Conservation (phyloP, 2,329 filamentous ascomycete species). For the Pezicula radicicola region DNA sequence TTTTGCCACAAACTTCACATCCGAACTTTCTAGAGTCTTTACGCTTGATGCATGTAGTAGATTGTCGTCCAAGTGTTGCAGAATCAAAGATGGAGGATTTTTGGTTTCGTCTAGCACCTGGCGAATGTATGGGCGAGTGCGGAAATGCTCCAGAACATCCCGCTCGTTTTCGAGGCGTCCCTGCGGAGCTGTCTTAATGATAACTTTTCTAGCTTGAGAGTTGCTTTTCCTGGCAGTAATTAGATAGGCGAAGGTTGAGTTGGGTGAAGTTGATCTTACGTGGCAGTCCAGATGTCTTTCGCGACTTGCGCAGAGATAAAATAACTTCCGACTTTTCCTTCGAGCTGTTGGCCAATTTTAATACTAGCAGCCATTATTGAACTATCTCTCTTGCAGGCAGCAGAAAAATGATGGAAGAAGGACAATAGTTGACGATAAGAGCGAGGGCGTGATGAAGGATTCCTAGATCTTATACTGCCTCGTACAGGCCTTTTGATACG, state of each 20-base stretch:
- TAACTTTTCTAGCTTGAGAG: conserved; percentile 16
- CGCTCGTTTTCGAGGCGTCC: conserved; percentile 20
- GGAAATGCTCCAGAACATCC: conserved; percentile 19
- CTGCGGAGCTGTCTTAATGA: conserved; percentile 19
- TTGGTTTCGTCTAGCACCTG: conserved; percentile 20
- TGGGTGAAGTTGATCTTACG: conserved; percentile 15
- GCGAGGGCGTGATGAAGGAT: too few relatives aligned
- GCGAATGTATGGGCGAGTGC: conserved; percentile 14
- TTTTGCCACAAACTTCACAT: conserved; percentile 19
- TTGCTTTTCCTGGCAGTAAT: conserved; percentile 17
- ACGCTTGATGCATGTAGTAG: conserved; percentile 15
- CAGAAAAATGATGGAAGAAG: conserved; percentile 10
- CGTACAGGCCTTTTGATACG: too few relatives aligned
- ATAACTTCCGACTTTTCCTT: conserved; percentile 20
- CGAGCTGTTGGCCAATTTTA: conserved; percentile 17
- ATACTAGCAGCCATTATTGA: conserved; percentile 16
- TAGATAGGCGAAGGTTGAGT: conserved; percentile 12
- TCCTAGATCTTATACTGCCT: too few relatives aligned
- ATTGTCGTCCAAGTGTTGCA: conserved; percentile 19
- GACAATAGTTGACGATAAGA: conserved; percentile 9
- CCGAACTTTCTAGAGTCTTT: conserved; percentile 14
- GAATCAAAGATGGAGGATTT: conserved; percentile 19
- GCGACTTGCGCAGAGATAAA: conserved; percentile 14
- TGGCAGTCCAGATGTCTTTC: conserved; percentile 19
- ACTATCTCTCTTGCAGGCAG: conserved; percentile 8